A percentile compares a stretch with the other conserved stretches of the same genome.
Evolutionary conservation across 202 grass and related monocot species (phyloP).

Genomic region (Dendrocalamus latiflorus): DNA sequence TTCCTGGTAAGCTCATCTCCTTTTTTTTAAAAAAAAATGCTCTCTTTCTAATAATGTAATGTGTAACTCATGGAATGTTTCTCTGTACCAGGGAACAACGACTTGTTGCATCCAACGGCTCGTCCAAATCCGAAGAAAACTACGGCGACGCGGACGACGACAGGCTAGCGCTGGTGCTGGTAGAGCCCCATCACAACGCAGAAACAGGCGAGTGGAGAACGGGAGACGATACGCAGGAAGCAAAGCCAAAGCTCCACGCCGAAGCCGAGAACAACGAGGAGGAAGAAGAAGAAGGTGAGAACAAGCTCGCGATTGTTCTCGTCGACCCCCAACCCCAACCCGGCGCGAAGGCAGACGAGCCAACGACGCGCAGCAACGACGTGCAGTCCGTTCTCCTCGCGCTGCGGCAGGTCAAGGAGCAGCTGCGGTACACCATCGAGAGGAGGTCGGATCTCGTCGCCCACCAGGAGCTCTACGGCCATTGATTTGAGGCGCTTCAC

Average conservation of each 20-base stretch:
- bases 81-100: slow-evolving; percentile 27
- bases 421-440: slow-evolving; percentile 60
- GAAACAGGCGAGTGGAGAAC: neutral
- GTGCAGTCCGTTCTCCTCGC: slow-evolving; percentile 84
- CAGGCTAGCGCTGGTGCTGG: slow-evolving; percentile 43
- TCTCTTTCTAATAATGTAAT: neutral
- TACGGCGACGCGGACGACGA: slow-evolving; percentile 24
- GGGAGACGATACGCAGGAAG: neutral
- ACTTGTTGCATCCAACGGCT: slow-evolving; percentile 11
- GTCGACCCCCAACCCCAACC: slow-evolving; percentile 19
- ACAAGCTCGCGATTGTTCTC: slow-evolving; percentile 53
- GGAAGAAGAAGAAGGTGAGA: neutral
- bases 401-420: slow-evolving; percentile 77
- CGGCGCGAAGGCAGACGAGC: neutral
- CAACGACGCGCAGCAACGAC: slow-evolving; percentile 29
- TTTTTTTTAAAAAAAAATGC: neutral
- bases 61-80: too few relatives aligned
- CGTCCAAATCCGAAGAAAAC: slow-evolving; percentile 16
- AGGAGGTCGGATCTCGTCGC: slow-evolving; percentile 48
- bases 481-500: slow-evolving; percentile 11
- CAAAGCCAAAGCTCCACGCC: too few relatives aligned
- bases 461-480: slow-evolving; percentile 52
- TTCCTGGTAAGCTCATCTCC: neutral
- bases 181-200: neutral
- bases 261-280: neutral